Percentiles rank a stretch among this genome's conserved stretches.
Conservation (phyloP, 768 basidiomycete genomes). For the Fomitopsis pulvina region DNA sequence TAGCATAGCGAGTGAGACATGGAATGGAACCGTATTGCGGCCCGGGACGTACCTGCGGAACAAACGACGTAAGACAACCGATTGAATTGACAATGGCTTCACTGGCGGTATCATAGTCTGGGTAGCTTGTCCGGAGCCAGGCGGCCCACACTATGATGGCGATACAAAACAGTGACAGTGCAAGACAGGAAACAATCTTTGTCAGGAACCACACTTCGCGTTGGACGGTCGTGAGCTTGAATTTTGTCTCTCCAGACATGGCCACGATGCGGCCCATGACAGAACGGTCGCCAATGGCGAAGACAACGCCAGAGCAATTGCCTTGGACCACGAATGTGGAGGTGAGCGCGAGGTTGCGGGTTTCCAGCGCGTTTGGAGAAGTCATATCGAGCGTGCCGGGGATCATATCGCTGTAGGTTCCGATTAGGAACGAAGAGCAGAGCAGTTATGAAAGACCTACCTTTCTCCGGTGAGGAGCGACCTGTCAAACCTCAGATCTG, state of each 20-base stretch:
- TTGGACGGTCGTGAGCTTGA: conserved; percentile 42
- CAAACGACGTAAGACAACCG: conserved; percentile 43
- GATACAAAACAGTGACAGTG: conserved; percentile 32
- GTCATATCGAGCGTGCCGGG: conserved; percentile 38
- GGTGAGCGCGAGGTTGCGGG: conserved; percentile 55
- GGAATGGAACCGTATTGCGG: neutral
- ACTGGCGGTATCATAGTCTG: conserved; percentile 42
- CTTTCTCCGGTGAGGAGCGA: conserved; percentile 63
- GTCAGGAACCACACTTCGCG: conserved; percentile 45
- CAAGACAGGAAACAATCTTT: conserved; percentile 41
- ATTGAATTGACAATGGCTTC: conserved; percentile 50
- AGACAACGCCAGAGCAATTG: conserved; percentile 40
- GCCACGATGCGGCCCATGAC: conserved; percentile 45
- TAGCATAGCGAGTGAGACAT: too few relatives aligned
- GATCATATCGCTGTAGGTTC: conserved; percentile 31
- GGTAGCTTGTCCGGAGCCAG: conserved; percentile 36
- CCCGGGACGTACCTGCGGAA: conserved; percentile 40
- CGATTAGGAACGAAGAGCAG: conserved; percentile 23
- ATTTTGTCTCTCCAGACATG: conserved; percentile 40
- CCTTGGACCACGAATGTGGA: conserved; percentile 47
- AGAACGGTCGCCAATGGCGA: conserved; percentile 43
- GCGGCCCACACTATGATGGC: conserved; percentile 28
- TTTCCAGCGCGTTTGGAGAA: conserved; percentile 26
- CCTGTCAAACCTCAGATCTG: conserved; percentile 56
- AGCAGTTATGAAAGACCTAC: conserved; percentile 19